Percentiles rank a stretch among this genome's conserved stretches.
These are phyloP conservation scores for Sophora flavescens DNA, from an alignment of 306 rosid species.

Conservation along the genomic window DNA sequence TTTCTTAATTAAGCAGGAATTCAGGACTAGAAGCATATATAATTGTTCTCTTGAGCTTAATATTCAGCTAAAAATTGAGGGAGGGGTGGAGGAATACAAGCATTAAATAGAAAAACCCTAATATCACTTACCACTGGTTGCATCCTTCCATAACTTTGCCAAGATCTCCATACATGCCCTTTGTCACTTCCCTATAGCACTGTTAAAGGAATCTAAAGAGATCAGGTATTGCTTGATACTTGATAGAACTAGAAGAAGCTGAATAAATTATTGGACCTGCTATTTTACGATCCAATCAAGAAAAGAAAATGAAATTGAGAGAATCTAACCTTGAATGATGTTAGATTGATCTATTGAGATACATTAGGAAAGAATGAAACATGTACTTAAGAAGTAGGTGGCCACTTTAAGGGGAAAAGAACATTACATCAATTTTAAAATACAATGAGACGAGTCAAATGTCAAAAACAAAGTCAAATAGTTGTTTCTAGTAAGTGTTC, in stretches of 20 bases:
- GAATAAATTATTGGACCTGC: conserved; percentile 26
- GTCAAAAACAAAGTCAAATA: conserved; percentile 4
- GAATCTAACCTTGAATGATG: neutral
- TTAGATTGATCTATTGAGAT: conserved; percentile 4
- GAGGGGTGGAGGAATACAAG: neutral
- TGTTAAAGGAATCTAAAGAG: conserved; percentile 44
- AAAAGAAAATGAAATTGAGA: conserved; percentile 31
- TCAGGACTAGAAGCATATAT: neutral
- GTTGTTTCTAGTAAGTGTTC: neutral
- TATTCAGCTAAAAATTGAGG: conserved; percentile 7
- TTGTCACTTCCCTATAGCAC: conserved; percentile 86
- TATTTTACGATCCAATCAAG: conserved; percentile 27
- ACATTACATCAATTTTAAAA: neutral
- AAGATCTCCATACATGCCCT: conserved; percentile 83
- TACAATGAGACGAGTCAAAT: conserved; percentile 8
- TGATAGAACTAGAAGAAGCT: conserved; percentile 4
- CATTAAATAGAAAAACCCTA: conserved; percentile 24
- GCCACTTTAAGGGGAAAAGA: neutral
- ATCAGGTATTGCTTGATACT: neutral
- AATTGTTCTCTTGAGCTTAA: conserved; percentile 9
- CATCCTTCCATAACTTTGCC: conserved; percentile 89
- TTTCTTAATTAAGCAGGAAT: conserved; percentile 13
- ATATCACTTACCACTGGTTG: conserved; percentile 81
- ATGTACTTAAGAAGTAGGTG: neutral
- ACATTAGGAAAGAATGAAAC: neutral